Evolutionary conservation across 495 filamentous ascomycete species (phyloP).

Genomic region (Aspergillus affinis): DNA sequence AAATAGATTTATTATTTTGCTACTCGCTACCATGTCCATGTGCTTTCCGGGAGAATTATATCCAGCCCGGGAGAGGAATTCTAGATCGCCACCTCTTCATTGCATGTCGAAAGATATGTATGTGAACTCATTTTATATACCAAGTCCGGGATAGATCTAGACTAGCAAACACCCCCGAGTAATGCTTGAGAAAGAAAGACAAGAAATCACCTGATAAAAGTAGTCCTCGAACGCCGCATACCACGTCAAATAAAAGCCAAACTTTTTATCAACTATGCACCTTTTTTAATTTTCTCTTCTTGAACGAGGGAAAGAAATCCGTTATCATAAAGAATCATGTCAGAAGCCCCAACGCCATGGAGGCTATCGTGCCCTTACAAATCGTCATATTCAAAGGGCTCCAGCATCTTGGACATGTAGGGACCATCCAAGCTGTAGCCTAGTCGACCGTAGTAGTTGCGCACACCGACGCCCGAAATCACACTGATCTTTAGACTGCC

Average conservation of each 20-base stretch:
- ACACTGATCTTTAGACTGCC: constrained; percentile 91
- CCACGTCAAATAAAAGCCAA: not conserved
- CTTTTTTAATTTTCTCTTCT: not conserved
- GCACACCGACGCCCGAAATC: constrained; percentile 91
- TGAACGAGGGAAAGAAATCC: not conserved
- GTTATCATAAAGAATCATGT: constrained; percentile 19
- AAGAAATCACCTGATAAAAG: not conserved
- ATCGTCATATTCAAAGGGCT: constrained; percentile 47
- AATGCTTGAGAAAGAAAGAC: not conserved
- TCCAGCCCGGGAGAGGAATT: no score
- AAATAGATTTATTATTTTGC: constrained; percentile 6
- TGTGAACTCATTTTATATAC: not conserved
- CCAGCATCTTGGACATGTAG: constrained; percentile 77
- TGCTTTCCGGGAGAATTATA: not conserved
- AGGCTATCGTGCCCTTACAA: not conserved
- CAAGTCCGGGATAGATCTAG: not conserved
- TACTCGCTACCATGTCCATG: not conserved
- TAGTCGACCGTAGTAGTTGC: constrained; percentile 88
- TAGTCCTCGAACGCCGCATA: not conserved
- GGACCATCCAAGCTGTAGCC: constrained; percentile 91
- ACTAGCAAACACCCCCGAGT: not conserved
- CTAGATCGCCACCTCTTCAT: not conserved
- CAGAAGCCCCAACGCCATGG: not conserved
- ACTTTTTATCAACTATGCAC: constrained; percentile 9
- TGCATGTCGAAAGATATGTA: not conserved